A percentile compares a stretch with the other conserved stretches of the same genome.
Evolutionary conservation across 2,329 filamentous ascomycete species (phyloP).

Genomic region (Pestalotiopsis sp.): DNA sequence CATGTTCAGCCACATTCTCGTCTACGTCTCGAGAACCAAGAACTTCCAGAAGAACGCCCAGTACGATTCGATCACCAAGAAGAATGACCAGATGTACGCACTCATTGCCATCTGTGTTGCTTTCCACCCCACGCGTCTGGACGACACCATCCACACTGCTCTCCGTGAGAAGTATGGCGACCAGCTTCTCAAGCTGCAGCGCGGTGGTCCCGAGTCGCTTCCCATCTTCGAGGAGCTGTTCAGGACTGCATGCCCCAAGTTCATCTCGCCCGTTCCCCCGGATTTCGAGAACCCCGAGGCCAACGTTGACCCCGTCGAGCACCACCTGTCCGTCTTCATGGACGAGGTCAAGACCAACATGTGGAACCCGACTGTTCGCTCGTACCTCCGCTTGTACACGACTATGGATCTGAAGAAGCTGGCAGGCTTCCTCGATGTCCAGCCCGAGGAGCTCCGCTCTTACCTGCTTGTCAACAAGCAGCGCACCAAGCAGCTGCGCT

Average conservation of each 20-base stretch:
- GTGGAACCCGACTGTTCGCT: conserved; percentile 96
- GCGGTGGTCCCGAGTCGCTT: conserved; percentile 91
- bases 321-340: conserved; percentile 98
- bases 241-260: conserved; percentile 97
- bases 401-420: conserved; percentile 99
- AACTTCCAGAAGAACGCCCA: conserved; percentile 99
- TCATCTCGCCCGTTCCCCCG: conserved; percentile 95
- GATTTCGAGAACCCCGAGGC: conserved; percentile 96
- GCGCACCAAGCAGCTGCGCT: conserved; percentile 93
- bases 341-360: conserved; percentile 99
- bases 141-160: conserved; percentile 98
- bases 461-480: conserved; percentile 99
- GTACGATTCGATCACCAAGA: conserved; percentile 99
- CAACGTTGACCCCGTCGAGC: conserved; percentile 96
- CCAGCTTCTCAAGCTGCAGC: conserved; percentile 95
- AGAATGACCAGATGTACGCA: conserved; percentile 99
- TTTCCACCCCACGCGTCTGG: conserved; percentile 94
- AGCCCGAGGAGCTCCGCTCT: conserved; percentile 92
- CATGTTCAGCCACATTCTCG: conserved; percentile 99
- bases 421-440: conserved; percentile 93
- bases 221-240: conserved; percentile 99
- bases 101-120: conserved; percentile 98
- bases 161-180: conserved; percentile 99
- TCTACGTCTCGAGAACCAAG: conserved; percentile 98
- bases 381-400: conserved; percentile 97